Base-by-base conservation (phyloP, 495 filamentous ascomycete genomes). In the Astrocystis sublimbata region DNA sequence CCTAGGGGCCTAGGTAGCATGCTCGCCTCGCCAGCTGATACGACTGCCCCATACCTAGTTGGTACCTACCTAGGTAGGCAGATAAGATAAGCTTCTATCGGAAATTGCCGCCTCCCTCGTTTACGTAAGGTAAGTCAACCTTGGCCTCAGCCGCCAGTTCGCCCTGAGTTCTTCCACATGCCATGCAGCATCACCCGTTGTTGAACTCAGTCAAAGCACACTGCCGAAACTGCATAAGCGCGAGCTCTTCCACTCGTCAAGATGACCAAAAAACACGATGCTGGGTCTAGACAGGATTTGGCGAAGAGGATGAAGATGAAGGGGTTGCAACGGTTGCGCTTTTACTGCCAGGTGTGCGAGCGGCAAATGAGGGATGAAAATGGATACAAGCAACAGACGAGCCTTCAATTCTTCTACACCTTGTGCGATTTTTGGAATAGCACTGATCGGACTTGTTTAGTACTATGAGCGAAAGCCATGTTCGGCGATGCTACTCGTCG, bases 181-280 rank as follows among this genome's bases (percentile, higher is more conserved):
- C 9, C 36, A 6, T 36, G 4, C 23, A 5, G 19, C 0, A 3
- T n/a, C 24, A n/a, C 4, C 15, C n/a, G n/a, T 31, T 57, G 12
- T 0, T 40, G 53, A 57, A 28, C n/a, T n/a, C 38, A 40, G 45
- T 43, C 3, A 10, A 33, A 45, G 4, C 30, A 8, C 3, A 52
- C 28, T 12, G 24, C 43, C 12, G 12, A 26, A 47, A 47, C 5
- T 12, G n/a, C 19, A 12, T 8, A 23, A 26, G 9, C 26, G 50
- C 19, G 19, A 5, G 15, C 31, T 21, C n/a, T 43, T 9, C 3
- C 19, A 26, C n/a, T 31, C 58, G 56, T 57, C 79, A 89, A 68
- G n/a, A 98, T 98, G 96, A 89, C 89, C 57, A 88, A 88, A 77
- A 96, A 96, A 61, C n/a, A n/a, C n/a, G 94, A 98, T 80, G 86